Base-by-base conservation (phyloP, 1,284 basidiomycete genomes). In the Sphaerobolus stellatus region DNA sequence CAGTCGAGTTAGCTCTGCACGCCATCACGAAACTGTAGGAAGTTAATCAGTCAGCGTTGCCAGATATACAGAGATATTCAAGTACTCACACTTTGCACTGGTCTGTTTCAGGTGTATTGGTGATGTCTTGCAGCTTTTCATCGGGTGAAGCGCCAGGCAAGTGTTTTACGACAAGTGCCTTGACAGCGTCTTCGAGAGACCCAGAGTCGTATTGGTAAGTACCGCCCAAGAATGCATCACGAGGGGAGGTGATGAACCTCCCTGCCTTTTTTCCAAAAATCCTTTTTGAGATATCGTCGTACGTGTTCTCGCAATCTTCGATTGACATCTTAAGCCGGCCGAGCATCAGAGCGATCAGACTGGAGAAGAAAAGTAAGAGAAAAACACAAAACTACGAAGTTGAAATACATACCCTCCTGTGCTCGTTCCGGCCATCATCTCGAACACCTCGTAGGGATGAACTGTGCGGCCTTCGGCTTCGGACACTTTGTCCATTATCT, bases 271-370 rank as follows among this genome's bases (percentile, higher is more conserved):
- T n/a, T n/a, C n/a, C n/a, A 53, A 72, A 71, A 8, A 72, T 66
- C 29, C 64, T 59, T 20, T 60, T 61, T 6, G 67, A 58, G 13
- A 72, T 51, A 14, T 55, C 52, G 2, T 61, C 52, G 47, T 71
- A 73, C 13, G 58, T 58, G 2, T 59, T 24, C 20, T 68, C 67
- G 50, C 67, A 68, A 34, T 73, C 61, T 3, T 66, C 59, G 16
- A 71, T 59, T 0, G 71, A 49, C 67, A 74, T 68, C 13, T 62
- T 59, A 11, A 74, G 63, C 5, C 72, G 62, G 18, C 70, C 71
- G 13, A 73, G 64, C 69, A 73, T 71, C 18, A 74, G 61, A 2
- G 70, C 70, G 27, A 72, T 72, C n/a, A 73, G 52, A 7, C 68
- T 69, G 36, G n/a, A n/a, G n/a, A n/a, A 18, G 33, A 49, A 20